Base-by-base conservation (phyloP, 345 rosid genomes). In the Eucalyptus fibrosa region DNA sequence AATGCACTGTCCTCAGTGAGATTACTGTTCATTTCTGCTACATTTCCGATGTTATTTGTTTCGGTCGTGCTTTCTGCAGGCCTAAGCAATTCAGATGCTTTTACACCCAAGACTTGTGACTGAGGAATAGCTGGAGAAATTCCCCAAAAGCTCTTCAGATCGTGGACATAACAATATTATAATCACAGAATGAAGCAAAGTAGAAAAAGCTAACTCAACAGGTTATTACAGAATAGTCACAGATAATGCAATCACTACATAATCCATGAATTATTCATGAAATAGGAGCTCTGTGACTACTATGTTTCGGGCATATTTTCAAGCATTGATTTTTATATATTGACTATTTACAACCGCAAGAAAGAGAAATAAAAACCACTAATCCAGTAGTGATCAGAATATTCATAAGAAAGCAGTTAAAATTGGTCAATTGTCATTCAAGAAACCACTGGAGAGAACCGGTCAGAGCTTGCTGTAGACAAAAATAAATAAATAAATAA, bases 1-100 rank as follows among this genome's bases (percentile, higher is more conserved):
- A 96, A 89, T 77, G 91, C 91, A 92, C 91, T 94, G 37, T 96
- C 99, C 90, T 94, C 95, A 49, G 94, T 80, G 87, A 94, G 92
- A 86, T 92, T 87, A 53, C 94, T 92, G 92, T 95, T 94, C 51
- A 96, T 94, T 89, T 93, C 96, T 45, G 94, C 94, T 83, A 88
- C 91, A 86, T 94, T 94, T 87, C 97, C 94, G 77, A 94, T 90
- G 47, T 93, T 92, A 87, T 92, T 91, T 88, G 94, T 90, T 86
- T 94, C 91, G 11, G 88, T 55, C 85, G 90, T 90, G 45, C 87
- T 93, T 50, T 88, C 86, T 86, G 94, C 90, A 87, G 92, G 91
- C 91, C 92, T 95, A 94, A 94, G 91, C 62, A 89, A 91, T 91
- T 91, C 93, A 88, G 94, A 91, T 83, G 92, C 88, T 87, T 90